Evolutionary conservation across 2,329 filamentous ascomycete genomes (phyloP).

Genomic region (Cordyceps cateniannulata): DNA sequence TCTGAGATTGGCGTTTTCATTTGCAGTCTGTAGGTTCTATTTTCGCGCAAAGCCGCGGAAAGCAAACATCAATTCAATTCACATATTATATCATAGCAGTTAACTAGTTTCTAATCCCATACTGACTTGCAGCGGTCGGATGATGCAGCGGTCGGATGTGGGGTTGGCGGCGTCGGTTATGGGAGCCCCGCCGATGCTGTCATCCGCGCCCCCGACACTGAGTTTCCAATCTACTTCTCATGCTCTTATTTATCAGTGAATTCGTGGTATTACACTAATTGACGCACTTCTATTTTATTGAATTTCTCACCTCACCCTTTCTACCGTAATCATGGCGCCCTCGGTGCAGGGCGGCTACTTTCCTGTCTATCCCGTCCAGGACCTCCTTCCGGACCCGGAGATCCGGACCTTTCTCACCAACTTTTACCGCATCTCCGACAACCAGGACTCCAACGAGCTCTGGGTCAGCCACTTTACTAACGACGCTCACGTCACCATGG

Average conservation of each 20-base stretch:
- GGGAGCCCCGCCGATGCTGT: constrained; percentile 4
- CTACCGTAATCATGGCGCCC: background rate
- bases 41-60: background rate
- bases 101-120: background rate
- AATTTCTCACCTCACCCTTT: too few species aligned
- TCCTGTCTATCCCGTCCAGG: constrained; percentile 26
- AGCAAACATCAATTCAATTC: background rate
- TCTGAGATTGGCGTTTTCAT: background rate
- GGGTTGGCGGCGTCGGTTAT: background rate
- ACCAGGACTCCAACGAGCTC: constrained; percentile 31
- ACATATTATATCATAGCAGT: too few species aligned
- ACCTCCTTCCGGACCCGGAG: constrained; percentile 24
- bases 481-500: constrained; percentile 37
- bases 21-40: background rate
- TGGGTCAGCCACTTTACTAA: constrained; percentile 37
- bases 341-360: constrained; percentile 21
- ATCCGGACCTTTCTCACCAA: constrained; percentile 33
- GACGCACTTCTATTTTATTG: background rate
- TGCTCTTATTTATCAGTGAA: background rate
- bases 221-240: background rate
- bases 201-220: background rate
- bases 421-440: constrained; percentile 41
- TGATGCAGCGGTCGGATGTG: constrained; percentile 3
- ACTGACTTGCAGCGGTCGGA: background rate
- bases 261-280: background rate